These are phyloP conservation scores for Macrocybe gigantea DNA, from an alignment of 768 basidiomycete species.

Conservation along the genomic window DNA sequence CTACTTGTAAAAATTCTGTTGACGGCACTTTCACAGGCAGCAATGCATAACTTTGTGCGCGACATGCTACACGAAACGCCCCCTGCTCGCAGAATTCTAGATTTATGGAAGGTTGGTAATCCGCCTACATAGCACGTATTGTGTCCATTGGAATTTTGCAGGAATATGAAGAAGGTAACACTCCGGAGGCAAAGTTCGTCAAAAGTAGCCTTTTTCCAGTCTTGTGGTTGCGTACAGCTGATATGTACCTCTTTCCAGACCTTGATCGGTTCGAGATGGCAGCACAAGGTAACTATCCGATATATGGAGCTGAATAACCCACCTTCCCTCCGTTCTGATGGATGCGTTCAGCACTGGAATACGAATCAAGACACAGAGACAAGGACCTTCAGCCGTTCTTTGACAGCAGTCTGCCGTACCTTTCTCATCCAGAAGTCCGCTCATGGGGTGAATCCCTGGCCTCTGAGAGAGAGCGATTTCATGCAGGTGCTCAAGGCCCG, in stretches of 20 bases:
- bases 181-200: conserved; percentile 77
- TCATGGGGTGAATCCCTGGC: conserved; percentile 61
- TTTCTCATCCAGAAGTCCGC: conserved; percentile 68
- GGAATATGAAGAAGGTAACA: conserved; percentile 80
- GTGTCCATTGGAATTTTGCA: conserved; percentile 17
- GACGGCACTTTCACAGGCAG: conserved; percentile 43
- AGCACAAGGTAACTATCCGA: conserved; percentile 50
- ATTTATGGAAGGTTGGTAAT: conserved; percentile 62
- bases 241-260: conserved; percentile 37
- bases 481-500: not conserved
- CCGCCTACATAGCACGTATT: not conserved
- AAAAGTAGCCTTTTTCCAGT: conserved; percentile 48
- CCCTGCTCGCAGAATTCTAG: conserved; percentile 60
- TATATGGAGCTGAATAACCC: not conserved
- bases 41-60: conserved; percentile 85
- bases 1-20: not conserved
- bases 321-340: not conserved
- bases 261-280: conserved; percentile 88
- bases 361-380: conserved; percentile 49
- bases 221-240: not conserved
- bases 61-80: conserved; percentile 82
- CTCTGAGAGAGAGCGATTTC: conserved; percentile 35
- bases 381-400: conserved; percentile 68
- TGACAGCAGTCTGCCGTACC: conserved; percentile 68
- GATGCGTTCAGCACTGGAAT: conserved; percentile 53